Evolutionary conservation across 352 stramenopile species (phyloP).

Genomic region (Phytophthora lateralis): DNA sequence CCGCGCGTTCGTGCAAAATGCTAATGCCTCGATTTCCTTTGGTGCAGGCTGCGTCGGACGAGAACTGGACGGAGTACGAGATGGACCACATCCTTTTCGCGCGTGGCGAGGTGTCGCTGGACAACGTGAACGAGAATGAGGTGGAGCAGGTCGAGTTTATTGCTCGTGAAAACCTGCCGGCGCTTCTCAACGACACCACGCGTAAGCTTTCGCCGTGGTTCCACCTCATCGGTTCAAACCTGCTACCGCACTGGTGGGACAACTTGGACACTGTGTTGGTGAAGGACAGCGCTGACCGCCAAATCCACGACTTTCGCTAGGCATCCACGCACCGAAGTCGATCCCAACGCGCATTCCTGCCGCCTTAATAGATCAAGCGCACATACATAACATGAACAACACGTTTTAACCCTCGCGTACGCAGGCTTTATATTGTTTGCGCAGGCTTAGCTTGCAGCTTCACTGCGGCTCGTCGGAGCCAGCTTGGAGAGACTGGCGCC

Average conservation of each 20-base stretch:
- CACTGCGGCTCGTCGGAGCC: constrained; percentile 52
- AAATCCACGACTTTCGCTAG: constrained; percentile 71
- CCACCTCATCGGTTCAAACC: constrained; percentile 66
- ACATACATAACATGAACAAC: constrained; percentile 7
- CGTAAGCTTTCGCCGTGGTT: constrained; percentile 88
- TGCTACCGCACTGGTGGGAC: constrained; percentile 79
- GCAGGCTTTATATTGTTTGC: constrained; percentile 5
- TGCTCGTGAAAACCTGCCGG: constrained; percentile 54
- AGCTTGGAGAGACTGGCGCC: constrained; percentile 56
- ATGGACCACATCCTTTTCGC: constrained; percentile 98
- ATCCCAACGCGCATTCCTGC: not conserved
- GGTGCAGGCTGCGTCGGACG: constrained; percentile 66
- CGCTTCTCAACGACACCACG: constrained; percentile 57
- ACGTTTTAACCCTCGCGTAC: not conserved
- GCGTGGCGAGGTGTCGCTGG: constrained; percentile 76
- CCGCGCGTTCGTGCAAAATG: not conserved
- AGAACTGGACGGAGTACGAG: constrained; percentile 97
- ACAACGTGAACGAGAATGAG: constrained; percentile 94
- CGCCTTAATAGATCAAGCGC: constrained; percentile 17
- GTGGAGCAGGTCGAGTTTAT: constrained; percentile 93
- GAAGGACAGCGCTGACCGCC: constrained; percentile 52
- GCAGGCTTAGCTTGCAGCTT: constrained; percentile 25
- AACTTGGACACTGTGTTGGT: constrained; percentile 65
- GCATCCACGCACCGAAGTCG: not conserved
- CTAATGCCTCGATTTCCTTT: constrained; percentile 16